Evolutionary conservation across 2,329 filamentous ascomycete species (phyloP), one percentile per base, ranked within the genome.

Genomic region (Colletotrichum echinochloae): DNA sequence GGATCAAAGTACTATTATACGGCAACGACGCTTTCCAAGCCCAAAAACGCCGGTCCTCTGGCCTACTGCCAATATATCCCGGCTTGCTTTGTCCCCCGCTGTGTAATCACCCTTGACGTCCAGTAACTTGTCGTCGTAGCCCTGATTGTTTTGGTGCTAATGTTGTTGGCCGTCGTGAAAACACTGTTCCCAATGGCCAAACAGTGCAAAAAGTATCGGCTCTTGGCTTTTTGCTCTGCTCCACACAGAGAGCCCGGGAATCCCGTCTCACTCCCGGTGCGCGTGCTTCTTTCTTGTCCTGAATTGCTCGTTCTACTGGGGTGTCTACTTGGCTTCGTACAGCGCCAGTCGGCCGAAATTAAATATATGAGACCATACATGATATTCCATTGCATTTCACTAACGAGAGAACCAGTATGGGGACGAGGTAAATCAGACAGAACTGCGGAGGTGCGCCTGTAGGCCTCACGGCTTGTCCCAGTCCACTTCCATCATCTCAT

Each of bases 21-120:
- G 37, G 49, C 55, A 55, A 39, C 56, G 35, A 51, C 66, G 62
- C 66, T 66, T 60, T 41, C 33, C 60, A 46, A 48, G 54, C 49
- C 54, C 33, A 70, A 70, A 60, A 48, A 70, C 62, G 55, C 62
- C 66, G 56, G 41, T 60, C 60, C 23, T 30, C 16, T 54, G 54
- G 28, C 60, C 44, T 20, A 28, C 20, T n/a, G n/a, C n/a, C n/a
- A n/a, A n/a, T n/a, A n/a, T n/a, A 6, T 28, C 41, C 33, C 26
- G 35, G 12, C 20, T 33, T n/a, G 14, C 14, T 20, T 33, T 9
- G 8, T n/a, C 12, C 37, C 23, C 64, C 54, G 55, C 37, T 9
- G 26, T 57, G 7, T n/a, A n/a, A n/a, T n/a, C 11, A 14, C 7
- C 26, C 14, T 52, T 20, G 8, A 8, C 16, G 7, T 49, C 28